Conservation (phyloP, 2,329 filamentous ascomycete species). For the Beauveria sp. region DNA sequence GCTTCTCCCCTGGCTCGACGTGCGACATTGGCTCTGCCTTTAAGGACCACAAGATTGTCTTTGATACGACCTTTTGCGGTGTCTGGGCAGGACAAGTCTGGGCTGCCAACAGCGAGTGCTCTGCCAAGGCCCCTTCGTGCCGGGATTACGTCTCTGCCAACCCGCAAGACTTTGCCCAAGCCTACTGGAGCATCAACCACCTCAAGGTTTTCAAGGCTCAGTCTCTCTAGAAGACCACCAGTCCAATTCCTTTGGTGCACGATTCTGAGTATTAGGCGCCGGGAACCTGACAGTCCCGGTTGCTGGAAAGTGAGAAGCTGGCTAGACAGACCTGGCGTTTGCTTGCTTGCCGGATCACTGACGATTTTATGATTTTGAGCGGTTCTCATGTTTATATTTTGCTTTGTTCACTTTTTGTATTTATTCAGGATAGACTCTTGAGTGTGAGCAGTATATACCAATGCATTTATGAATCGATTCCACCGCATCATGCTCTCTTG, state of each 20-base stretch:
- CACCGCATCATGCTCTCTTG: too few species aligned
- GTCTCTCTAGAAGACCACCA: background rate
- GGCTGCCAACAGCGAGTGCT: slow-evolving; percentile 49
- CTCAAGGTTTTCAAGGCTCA: slow-evolving; percentile 50
- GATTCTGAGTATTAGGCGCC: background rate
- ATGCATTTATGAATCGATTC: background rate
- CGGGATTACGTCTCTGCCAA: slow-evolving; percentile 64
- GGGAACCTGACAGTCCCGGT: background rate
- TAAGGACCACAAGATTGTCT: slow-evolving; percentile 64
- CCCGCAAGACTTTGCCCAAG: slow-evolving; percentile 60
- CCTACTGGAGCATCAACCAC: slow-evolving; percentile 72
- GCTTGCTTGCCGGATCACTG: background rate
- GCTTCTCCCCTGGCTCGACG: slow-evolving; percentile 55
- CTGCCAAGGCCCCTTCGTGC: slow-evolving; percentile 56
- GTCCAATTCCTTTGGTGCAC: slow-evolving; percentile 1
- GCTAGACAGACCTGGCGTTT: background rate
- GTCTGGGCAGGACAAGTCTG: slow-evolving; percentile 75
- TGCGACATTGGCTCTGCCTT: slow-evolving; percentile 71
- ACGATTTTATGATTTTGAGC: background rate
- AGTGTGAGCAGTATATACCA: background rate
- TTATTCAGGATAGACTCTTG: slow-evolving; percentile 1
- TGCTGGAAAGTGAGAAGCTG: background rate
- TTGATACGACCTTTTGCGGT: slow-evolving; percentile 82
- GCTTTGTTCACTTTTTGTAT: background rate
- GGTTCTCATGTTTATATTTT: background rate